Base-by-base conservation (phyloP, 306 rosid species). In the Citrullus amarus region DNA sequence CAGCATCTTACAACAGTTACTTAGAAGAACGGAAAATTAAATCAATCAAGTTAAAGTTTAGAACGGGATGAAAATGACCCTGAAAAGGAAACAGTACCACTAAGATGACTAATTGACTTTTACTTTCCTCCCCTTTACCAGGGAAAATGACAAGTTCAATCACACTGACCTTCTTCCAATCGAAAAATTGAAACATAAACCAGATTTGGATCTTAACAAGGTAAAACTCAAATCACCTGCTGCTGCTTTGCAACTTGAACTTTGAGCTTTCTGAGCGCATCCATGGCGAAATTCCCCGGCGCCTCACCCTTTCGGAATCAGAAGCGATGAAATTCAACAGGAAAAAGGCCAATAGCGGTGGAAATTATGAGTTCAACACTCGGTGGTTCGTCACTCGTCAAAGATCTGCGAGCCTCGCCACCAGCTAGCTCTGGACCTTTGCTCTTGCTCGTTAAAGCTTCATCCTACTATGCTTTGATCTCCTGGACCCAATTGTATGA, bases 201-300 rank as follows among this genome's bases (percentile, higher is more conserved):
- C 32, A 57, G 75, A 43, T 41, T 68, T 13, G 15, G 6, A 68
- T 10, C n/a, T n/a, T 20, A 43, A 68, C 54, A 20, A 20, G 32
- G 18, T 43, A 20, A 46, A 41, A 43, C 55, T 43, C 38, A 65
- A 74, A 36, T 28, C 30, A 89, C 90, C 93, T 90, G 98, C 1
- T 94, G 98, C 75, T 94, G 98, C 84, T 92, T 94, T 68, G 92
- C 92, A 48, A 94, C 97, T 88, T 94, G 98, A n/a, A 90, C 95
- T 76, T 92, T 86, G 63, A 94, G 77, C 91, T 87, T 94, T 81
- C 93, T 84, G 56, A 94, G 58, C 82, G 92, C 93, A 60, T 94
- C 98, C 98, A 94, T 93, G 81, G 87, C 71, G 51, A n/a, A 46
- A 57, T 58, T 77, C 75, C 17, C 36, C 75, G 32, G 54, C 36